Conservation (phyloP, 2,329 filamentous ascomycete species). For the Xylaria sp. region DNA sequence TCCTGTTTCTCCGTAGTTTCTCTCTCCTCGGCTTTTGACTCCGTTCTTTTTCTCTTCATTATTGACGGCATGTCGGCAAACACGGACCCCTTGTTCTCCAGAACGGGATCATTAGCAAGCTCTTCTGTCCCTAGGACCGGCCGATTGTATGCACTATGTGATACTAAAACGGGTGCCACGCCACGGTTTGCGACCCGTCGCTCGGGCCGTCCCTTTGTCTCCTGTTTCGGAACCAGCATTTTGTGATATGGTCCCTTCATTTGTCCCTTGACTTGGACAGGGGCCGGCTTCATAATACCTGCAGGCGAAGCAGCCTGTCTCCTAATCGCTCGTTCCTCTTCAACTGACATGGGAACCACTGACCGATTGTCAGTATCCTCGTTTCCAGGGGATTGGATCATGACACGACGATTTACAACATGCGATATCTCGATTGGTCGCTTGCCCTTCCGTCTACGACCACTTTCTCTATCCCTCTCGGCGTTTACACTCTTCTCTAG, state of each 20-base stretch:
- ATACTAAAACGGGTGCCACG: constrained; percentile 32
- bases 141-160: constrained; percentile 47
- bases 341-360: constrained; percentile 44
- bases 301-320: constrained; percentile 41
- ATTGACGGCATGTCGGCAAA: neutral
- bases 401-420: constrained; percentile 41
- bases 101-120: neutral
- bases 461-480: constrained; percentile 4
- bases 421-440: constrained; percentile 13
- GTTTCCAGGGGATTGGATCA: constrained; percentile 41
- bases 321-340: constrained; percentile 46
- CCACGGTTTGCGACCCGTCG: constrained; percentile 34
- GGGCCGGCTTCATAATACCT: constrained; percentile 46
- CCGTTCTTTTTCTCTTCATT: constrained; percentile 22
- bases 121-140: constrained; percentile 42
- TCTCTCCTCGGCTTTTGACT: constrained; percentile 24
- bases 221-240: neutral
- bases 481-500: constrained; percentile 19
- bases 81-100: neutral
- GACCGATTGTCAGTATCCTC: constrained; percentile 39
- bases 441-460: neutral
- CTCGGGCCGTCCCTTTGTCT: constrained; percentile 8
- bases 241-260: constrained; percentile 26
- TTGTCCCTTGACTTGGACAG: constrained; percentile 6
- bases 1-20: constrained; percentile 21